Conservation (phyloP, 176 grass and related monocot species). For the Lolium multiflorum region DNA sequence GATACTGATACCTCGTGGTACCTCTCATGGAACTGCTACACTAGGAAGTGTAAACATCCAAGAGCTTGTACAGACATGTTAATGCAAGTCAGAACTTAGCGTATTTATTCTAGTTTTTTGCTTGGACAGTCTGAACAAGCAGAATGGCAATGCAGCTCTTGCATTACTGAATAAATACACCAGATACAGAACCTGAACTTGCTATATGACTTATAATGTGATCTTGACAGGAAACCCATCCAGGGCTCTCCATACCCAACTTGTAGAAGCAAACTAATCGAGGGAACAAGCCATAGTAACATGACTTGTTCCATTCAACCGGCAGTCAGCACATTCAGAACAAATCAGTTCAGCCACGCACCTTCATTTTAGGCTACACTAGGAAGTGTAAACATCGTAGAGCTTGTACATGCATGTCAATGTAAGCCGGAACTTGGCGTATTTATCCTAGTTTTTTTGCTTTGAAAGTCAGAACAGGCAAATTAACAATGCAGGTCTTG, state of each 20-base stretch:
- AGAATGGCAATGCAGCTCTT: constrained; percentile 21
- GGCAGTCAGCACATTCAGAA: background rate
- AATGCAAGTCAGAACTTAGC: background rate
- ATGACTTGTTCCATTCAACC: background rate
- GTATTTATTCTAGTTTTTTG: background rate
- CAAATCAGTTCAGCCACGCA: constrained; percentile 32
- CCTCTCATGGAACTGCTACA: constrained; percentile 21
- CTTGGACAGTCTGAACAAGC: constrained; percentile 15
- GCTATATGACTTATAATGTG: constrained; percentile 21
- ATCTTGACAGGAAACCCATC: background rate
- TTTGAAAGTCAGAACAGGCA: background rate
- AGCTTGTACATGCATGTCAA: constrained; percentile 14
- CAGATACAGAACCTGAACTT: constrained; percentile 23
- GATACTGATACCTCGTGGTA: background rate
- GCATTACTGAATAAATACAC: constrained; percentile 6
- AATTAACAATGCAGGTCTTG: background rate
- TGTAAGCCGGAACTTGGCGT: background rate
- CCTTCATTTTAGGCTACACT: background rate
- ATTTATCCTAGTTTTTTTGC: background rate
- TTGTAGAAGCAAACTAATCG: constrained; percentile 30
- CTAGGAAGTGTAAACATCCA: background rate
- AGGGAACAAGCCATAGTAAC: background rate
- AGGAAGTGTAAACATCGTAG: background rate
- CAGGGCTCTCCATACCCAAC: background rate
- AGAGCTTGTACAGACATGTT: constrained; percentile 9